Conservation (phyloP, 2,329 filamentous ascomycete genomes). For the Fusarium agapanthi region DNA sequence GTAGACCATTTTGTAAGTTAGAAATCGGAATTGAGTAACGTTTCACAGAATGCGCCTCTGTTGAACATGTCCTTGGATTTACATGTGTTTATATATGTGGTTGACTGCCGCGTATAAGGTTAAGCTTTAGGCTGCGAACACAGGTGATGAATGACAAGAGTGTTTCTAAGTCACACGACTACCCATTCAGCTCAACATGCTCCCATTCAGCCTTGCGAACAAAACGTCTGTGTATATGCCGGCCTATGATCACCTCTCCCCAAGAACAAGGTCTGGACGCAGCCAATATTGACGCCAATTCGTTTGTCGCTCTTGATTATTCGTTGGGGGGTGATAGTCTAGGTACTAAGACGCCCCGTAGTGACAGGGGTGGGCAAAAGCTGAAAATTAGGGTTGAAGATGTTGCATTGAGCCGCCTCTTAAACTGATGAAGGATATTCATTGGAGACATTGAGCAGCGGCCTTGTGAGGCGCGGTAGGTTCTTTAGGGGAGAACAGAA, state of each 20-base stretch:
- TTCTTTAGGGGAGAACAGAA: too few species aligned
- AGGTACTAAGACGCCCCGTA: too few species aligned
- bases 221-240: not conserved
- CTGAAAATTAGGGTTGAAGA: not conserved
- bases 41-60: not conserved
- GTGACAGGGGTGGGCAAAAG: not conserved
- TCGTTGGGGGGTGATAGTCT: fast-evolving
- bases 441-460: not conserved
- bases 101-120: too few species aligned
- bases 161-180: not conserved
- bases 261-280: not conserved
- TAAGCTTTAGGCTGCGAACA: too few species aligned
- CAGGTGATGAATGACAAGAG: too few species aligned
- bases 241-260: not conserved
- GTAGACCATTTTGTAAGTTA: not conserved
- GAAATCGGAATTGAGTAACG: not conserved
- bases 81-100: not conserved
- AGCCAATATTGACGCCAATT: not conserved
- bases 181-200: not conserved
- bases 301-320: not conserved
- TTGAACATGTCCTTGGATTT: not conserved
- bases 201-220: not conserved
- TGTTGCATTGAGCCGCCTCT: not conserved
- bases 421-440: not conserved
- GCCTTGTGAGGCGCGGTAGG: fast-evolving